Evolutionary conservation across 2,329 filamentous ascomycete genomes (phyloP).

Genomic region (Talaromyces sp.): DNA sequence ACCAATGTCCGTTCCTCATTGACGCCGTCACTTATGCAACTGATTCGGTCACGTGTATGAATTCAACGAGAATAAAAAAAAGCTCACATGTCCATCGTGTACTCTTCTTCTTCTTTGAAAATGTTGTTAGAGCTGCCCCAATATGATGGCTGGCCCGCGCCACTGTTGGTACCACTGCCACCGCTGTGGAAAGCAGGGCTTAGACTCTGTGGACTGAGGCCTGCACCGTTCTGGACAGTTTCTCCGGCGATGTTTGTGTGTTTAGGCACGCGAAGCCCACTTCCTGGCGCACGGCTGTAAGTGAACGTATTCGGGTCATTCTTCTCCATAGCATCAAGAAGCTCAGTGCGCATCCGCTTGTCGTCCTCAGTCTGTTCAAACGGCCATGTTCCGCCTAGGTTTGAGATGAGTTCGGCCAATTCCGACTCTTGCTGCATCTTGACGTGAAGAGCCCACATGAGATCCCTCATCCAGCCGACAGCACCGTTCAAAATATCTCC

Average conservation of each 20-base stretch:
- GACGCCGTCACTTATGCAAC: conserved; percentile 33
- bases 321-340: conserved; percentile 80
- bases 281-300: conserved; percentile 80
- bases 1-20: conserved; percentile 40
- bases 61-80: conserved; percentile 14
- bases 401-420: conserved; percentile 69
- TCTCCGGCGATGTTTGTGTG: conserved; percentile 91
- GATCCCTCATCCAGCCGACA: conserved; percentile 92
- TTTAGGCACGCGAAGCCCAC: conserved; percentile 83
- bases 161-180: conserved; percentile 58
- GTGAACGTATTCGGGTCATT: conserved; percentile 72
- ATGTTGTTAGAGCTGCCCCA: conserved; percentile 54
- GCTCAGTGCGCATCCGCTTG: conserved; percentile 89
- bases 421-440: conserved; percentile 89
- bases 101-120: conserved; percentile 95
- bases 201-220: conserved; percentile 56
- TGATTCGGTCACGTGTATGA: conserved; percentile 19
- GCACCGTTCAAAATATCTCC: conserved; percentile 96
- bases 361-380: conserved; percentile 88
- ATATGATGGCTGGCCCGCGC: conserved; percentile 50
- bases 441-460: conserved; percentile 93
- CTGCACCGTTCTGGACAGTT: conserved; percentile 52
- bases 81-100: conserved; percentile 66
- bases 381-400: conserved; percentile 71
- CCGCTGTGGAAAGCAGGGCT: conserved; percentile 70